Evolutionary conservation across 2,329 filamentous ascomycete species (phyloP).

Genomic region (Madurella mycetomatis): DNA sequence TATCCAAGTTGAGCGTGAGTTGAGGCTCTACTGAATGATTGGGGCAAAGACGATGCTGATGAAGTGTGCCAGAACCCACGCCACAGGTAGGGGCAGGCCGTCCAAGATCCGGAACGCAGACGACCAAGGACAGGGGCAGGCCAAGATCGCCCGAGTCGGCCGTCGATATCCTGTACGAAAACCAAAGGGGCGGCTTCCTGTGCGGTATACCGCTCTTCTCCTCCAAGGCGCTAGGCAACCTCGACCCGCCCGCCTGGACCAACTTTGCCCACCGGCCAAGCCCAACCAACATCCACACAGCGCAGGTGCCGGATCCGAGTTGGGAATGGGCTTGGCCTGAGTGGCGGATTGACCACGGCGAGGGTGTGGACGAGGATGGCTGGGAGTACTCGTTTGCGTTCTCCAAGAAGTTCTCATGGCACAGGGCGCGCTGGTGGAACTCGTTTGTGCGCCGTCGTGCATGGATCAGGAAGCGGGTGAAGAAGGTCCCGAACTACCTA

Average conservation of each 20-base stretch:
- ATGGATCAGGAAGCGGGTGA: conserved; percentile 79
- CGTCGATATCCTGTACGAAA: conserved; percentile 91
- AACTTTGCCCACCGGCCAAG: conserved; percentile 60
- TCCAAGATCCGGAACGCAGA: conserved; percentile 9
- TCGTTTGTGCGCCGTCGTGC: conserved; percentile 87
- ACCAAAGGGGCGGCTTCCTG: conserved; percentile 84
- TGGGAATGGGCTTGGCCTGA: conserved; percentile 83
- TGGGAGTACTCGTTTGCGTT: conserved; percentile 98
- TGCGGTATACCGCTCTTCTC: conserved; percentile 92
- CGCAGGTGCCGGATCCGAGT: conserved; percentile 87
- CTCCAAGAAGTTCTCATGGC: conserved; percentile 70
- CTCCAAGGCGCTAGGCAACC: conserved; percentile 72
- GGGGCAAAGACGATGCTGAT: neutral
- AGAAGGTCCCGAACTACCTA: conserved; percentile 45
- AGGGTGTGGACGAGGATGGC: conserved; percentile 79
- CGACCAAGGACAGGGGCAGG: conserved; percentile 32
- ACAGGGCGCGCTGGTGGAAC: conserved; percentile 86
- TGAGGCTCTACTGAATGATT: neutral
- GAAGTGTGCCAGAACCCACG: conserved; percentile 16
- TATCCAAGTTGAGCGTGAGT: conserved; percentile 22
- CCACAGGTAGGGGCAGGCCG: conserved; percentile 14
- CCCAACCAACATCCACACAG: conserved; percentile 69
- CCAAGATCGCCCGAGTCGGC: conserved; percentile 45
- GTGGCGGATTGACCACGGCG: conserved; percentile 65
- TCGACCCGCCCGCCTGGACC: conserved; percentile 86